These are phyloP conservation scores for Irpex rosettiformis DNA, from an alignment of 1,284 basidiomycete species.

Conservation along the genomic window DNA sequence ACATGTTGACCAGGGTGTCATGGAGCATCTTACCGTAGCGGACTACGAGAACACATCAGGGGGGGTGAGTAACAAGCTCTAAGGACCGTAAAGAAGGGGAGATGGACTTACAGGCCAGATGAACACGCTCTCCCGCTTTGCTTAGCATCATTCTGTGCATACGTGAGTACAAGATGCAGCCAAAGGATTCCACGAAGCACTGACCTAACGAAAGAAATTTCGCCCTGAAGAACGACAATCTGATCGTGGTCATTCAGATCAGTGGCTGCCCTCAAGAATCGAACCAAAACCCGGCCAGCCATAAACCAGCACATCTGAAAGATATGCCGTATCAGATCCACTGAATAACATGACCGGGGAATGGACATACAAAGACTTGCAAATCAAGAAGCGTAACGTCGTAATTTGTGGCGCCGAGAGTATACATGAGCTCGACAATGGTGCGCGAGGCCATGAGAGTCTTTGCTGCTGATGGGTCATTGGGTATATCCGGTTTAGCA, in stretches of 20 bases:
- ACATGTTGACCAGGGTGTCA: conserved; percentile 34
- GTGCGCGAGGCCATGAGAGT: conserved; percentile 61
- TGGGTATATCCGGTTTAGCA: conserved; percentile 50
- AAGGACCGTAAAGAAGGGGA: conserved; percentile 1
- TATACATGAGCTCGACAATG: conserved; percentile 66
- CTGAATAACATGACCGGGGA: conserved; percentile 9
- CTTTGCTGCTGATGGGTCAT: conserved; percentile 63
- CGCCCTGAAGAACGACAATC: conserved; percentile 49
- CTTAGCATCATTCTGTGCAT: conserved; percentile 48
- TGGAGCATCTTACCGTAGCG: conserved; percentile 65
- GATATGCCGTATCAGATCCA: conserved; percentile 9
- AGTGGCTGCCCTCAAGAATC: conserved; percentile 58
- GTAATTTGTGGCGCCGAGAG: conserved; percentile 63
- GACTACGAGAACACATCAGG: conserved; percentile 32
- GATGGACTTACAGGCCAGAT: conserved; percentile 46
- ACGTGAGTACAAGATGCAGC: conserved; percentile 4
- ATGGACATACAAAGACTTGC: conserved; percentile 48
- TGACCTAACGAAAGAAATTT: conserved; percentile 65
- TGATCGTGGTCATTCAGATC: conserved; percentile 51
- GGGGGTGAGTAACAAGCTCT: not conserved
- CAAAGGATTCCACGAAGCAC: conserved; percentile 22
- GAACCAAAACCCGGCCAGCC: conserved; percentile 58
- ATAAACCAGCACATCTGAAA: conserved; percentile 68
- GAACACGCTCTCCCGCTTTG: conserved; percentile 61
- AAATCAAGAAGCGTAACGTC: conserved; percentile 63